These are phyloP conservation scores for Populus simonii DNA, from an alignment of 345 rosid genomes.

Conservation along the genomic window DNA sequence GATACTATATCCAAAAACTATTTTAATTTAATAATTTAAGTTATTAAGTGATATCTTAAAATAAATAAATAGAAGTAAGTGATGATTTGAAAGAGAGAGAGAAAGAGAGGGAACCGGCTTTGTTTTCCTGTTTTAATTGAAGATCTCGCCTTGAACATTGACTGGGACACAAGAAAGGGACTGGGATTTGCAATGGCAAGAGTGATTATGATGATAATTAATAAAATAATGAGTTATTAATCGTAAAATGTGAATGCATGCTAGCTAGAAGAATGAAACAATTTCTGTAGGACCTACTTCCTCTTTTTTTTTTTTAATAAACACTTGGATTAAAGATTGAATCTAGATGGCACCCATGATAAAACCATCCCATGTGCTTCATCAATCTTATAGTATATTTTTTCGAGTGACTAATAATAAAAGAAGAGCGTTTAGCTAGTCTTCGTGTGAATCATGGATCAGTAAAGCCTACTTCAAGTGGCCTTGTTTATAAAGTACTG, in stretches of 20 bases:
- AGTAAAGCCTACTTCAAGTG: conserved; percentile 33
- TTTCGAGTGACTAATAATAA: neutral
- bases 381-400: conserved; percentile 1
- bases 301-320: neutral
- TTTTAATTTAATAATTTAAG: no score
- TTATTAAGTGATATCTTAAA: accelerated
- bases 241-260: neutral
- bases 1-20: accelerated
- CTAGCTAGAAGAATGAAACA: conserved; percentile 24
- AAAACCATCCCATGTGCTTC: conserved; percentile 44
- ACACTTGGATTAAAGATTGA: conserved; percentile 9
- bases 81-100: no score
- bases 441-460: conserved; percentile 29
- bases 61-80: no score
- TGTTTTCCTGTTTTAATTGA: neutral
- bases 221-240: neutral
- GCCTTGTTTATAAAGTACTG: conserved; percentile 8
- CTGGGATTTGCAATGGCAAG: neutral
- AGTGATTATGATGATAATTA: neutral
- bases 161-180: neutral
- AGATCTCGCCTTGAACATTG: neutral
- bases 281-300: conserved; percentile 30
- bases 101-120: neutral
- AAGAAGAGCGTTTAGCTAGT: conserved; percentile 18
- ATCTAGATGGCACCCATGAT: conserved; percentile 1